phyloP scores from a whole-genome alignment of 495 filamentous ascomycete genomes.

The Usnea hakonensis region DNA sequence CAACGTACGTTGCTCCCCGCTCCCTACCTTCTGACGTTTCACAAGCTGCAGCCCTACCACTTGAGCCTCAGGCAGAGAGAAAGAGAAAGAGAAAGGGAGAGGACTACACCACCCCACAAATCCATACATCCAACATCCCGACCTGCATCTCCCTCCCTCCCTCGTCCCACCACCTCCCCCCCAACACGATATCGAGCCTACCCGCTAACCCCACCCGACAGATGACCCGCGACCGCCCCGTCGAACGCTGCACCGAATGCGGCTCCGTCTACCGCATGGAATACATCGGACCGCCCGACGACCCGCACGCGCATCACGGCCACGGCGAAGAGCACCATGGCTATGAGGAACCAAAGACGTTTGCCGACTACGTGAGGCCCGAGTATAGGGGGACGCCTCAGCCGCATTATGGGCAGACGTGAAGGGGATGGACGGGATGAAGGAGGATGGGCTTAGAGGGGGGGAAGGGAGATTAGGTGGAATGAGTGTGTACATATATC shows the following conservation, averaged over 20 bases:
- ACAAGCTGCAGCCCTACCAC: neutral
- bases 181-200: neutral
- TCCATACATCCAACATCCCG: neutral
- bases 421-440: neutral
- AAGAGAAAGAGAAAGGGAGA: too few relatives aligned
- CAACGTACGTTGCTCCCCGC: slow-evolving; percentile 50
- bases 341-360: slow-evolving; percentile 62
- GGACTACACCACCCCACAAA: neutral
- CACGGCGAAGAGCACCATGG: slow-evolving; percentile 24
- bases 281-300: slow-evolving; percentile 76
- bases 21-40: neutral
- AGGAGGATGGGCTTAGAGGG: slow-evolving; percentile 9
- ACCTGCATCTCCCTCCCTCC: neutral
- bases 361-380: slow-evolving; percentile 86
- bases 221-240: slow-evolving; percentile 82
- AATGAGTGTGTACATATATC: neutral
- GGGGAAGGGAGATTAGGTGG: neutral
- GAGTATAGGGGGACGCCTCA: slow-evolving; percentile 55
- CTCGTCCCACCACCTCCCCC: neutral
- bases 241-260: slow-evolving; percentile 93
- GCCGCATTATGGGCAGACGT: neutral
- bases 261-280: slow-evolving; percentile 94
- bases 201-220: slow-evolving; percentile 26
- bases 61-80: neutral
- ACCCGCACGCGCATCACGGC: slow-evolving; percentile 47